Conservation (phyloP, 805 yeast genomes). For the Ogataea saltuana region DNA sequence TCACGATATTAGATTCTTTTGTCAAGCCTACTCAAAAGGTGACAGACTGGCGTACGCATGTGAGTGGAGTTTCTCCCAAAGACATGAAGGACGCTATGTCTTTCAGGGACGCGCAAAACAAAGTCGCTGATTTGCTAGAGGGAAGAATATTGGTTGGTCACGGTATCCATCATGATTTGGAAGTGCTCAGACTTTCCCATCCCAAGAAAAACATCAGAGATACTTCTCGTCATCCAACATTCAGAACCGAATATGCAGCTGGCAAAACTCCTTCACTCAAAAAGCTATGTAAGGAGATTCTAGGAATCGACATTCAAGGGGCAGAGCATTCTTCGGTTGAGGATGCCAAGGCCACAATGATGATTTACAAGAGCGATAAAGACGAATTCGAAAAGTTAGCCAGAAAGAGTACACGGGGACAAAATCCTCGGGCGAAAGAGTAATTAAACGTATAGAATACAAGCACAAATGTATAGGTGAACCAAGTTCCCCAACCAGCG, state of each 20-base stretch:
- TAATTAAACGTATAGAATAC: too few relatives aligned
- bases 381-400: conserved; percentile 55
- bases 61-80: conserved; percentile 76
- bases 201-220: conserved; percentile 68
- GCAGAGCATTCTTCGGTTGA: conserved; percentile 86
- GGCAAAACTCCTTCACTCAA: conserved; percentile 78
- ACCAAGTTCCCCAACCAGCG: too few relatives aligned
- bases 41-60: conserved; percentile 92
- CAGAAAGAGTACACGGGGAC: not conserved
- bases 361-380: conserved; percentile 64
- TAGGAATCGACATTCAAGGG: conserved; percentile 63
- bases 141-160: conserved; percentile 77
- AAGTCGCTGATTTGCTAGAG: conserved; percentile 52
- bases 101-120: conserved; percentile 65
- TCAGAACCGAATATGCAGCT: conserved; percentile 53
- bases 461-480: too few relatives aligned
- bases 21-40: conserved; percentile 76
- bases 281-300: conserved; percentile 56
- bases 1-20: conserved; percentile 65
- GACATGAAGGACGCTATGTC: conserved; percentile 68
- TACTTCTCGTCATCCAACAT: conserved; percentile 64
- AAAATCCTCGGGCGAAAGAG: not conserved
- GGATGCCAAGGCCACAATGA: conserved; percentile 88
- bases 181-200: conserved; percentile 64
- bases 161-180: conserved; percentile 78